phyloP scores from a whole-genome alignment of 2,329 filamentous ascomycete genomes.

The Trichoderma hamatum region DNA sequence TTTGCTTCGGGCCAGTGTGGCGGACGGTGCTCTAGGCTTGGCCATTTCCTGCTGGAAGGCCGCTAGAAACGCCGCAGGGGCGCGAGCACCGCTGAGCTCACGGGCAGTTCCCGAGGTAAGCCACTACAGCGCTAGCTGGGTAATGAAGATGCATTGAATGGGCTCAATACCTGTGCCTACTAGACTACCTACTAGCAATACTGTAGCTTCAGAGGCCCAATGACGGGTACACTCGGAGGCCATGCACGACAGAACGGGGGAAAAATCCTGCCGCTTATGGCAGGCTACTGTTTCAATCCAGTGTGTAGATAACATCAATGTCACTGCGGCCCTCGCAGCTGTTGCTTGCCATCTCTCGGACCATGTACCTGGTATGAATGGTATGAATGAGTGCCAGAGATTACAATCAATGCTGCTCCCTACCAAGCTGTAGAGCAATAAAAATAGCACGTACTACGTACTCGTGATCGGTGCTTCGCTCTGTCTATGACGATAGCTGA shows the following conservation, averaged over 20 bases:
- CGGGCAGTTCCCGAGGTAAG: slow-evolving; percentile 16
- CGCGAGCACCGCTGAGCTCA: neutral
- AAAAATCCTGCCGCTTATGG: neutral
- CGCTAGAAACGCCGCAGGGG: slow-evolving; percentile 11
- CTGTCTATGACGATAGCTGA: neutral
- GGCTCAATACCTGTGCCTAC: no score
- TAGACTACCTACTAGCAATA: no score
- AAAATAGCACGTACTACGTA: neutral
- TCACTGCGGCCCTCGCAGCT: neutral
- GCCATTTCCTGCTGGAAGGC: slow-evolving; percentile 11
- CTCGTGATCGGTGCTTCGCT: neutral
- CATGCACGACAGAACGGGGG: slow-evolving; percentile 8
- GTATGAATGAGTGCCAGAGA: neutral
- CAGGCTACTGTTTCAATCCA: neutral
- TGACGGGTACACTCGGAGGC: slow-evolving; percentile 7
- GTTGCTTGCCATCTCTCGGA: neutral
- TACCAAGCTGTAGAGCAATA: neutral
- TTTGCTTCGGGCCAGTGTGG: slow-evolving; percentile 22
- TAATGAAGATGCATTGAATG: no score
- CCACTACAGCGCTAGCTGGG: neutral
- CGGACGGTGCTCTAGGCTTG: slow-evolving; percentile 17
- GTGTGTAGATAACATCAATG: neutral
- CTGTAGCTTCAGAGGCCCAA: neutral
- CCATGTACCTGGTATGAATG: neutral
- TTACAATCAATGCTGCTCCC: neutral